Percentiles rank a stretch among this genome's conserved stretches.
Evolutionary conservation across 179 eudicot genomes (phyloP).

Genomic region (Corrigiola litoralis): DNA sequence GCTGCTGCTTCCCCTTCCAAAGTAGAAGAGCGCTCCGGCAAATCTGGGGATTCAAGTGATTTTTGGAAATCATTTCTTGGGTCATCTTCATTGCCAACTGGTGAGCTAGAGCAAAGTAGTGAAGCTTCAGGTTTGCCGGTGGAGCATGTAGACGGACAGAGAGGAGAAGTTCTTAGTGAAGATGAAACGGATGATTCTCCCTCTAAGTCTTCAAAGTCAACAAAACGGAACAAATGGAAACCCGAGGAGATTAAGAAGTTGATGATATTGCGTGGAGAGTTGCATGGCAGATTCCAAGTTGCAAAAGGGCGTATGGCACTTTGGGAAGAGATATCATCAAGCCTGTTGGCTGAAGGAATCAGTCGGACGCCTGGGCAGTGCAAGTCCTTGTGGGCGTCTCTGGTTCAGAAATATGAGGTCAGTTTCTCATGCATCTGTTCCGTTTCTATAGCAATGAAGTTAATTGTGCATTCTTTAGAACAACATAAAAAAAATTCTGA

Average conservation of each 20-base stretch:
- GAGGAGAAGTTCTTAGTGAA: conserved; percentile 29
- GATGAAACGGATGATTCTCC: conserved; percentile 27
- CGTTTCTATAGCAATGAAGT: neutral
- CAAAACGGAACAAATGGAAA: conserved; percentile 82
- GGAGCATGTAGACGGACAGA: conserved; percentile 13
- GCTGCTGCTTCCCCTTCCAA: conserved; percentile 29
- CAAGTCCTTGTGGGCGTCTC: conserved; percentile 92
- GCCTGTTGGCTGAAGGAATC: conserved; percentile 51
- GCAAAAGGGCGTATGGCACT: conserved; percentile 84
- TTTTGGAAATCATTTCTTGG: conserved; percentile 41
- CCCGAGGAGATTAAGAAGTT: conserved; percentile 78
- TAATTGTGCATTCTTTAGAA: neutral
- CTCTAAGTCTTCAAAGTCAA: conserved; percentile 40
- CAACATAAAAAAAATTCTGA: too few relatives aligned
- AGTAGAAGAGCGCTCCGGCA: conserved; percentile 24
- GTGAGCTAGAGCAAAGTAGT: conserved; percentile 24
- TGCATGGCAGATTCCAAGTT: conserved; percentile 67
- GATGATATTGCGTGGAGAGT: conserved; percentile 68
- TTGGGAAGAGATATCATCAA: conserved; percentile 90
- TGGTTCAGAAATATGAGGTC: conserved; percentile 91
- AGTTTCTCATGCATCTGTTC: conserved; percentile 20
- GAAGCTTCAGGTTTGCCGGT: conserved; percentile 26
- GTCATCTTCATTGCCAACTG: conserved; percentile 21
- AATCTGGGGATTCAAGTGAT: conserved; percentile 37
- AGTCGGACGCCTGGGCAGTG: conserved; percentile 87